Percentiles rank a stretch among this genome's conserved stretches.
phyloP scores from a whole-genome alignment of 139 green algal species.

The Nannochloris sp. region DNA sequence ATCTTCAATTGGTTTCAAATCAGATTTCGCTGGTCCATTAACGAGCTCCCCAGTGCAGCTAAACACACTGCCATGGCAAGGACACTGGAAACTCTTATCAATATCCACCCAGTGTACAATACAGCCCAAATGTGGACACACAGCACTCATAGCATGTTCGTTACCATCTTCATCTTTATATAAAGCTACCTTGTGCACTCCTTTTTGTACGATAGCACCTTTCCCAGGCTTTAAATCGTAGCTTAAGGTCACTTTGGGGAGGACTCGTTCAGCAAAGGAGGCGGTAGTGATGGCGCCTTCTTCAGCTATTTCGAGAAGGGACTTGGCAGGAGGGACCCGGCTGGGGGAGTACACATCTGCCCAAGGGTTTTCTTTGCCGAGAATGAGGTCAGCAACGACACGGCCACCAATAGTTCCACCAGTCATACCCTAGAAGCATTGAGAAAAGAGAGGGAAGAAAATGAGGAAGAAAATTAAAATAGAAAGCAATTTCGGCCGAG shows the following conservation, averaged over 20 bases:
- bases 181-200: constrained; percentile 30
- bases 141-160: constrained; percentile 23
- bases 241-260: constrained; percentile 11
- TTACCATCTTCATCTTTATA: constrained; percentile 25
- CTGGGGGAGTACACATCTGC: constrained; percentile 22
- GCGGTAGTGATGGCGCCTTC: constrained; percentile 17
- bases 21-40: constrained; percentile 40
- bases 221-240: constrained; percentile 21
- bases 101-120: constrained; percentile 53
- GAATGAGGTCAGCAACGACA: constrained; percentile 39
- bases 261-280: constrained; percentile 13
- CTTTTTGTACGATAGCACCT: constrained; percentile 34
- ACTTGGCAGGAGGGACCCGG: constrained; percentile 8
- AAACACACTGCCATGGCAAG: constrained; percentile 61
- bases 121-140: constrained; percentile 47
- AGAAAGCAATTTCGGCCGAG: background rate
- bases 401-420: constrained; percentile 46
- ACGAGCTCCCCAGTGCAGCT: constrained; percentile 40
- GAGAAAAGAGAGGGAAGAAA: background rate
- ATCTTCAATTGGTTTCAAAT: constrained; percentile 29
- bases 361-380: constrained; percentile 31
- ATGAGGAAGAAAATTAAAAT: background rate
- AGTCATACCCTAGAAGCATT: constrained; percentile 52
- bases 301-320: constrained; percentile 2
- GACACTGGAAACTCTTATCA: constrained; percentile 63